These are phyloP conservation scores for Lactarius evosmus DNA, from an alignment of 768 basidiomycete genomes.

Conservation along the genomic window DNA sequence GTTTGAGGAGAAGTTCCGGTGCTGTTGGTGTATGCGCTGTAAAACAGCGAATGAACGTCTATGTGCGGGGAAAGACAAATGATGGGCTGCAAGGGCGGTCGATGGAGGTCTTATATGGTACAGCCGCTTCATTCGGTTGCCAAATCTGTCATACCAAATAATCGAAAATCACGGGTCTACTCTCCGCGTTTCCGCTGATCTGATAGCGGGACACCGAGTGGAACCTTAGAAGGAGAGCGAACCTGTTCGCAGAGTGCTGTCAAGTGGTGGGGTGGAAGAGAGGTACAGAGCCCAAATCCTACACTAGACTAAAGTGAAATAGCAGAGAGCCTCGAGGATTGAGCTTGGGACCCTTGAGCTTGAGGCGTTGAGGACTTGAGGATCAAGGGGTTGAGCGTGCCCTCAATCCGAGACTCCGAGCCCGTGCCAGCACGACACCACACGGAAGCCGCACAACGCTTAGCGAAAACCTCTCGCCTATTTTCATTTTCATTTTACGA, in stretches of 20 bases:
- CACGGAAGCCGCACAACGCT: neutral
- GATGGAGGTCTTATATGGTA: constrained; percentile 18
- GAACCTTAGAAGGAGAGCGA: neutral
- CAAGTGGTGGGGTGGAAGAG: neutral
- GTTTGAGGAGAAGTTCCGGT: neutral
- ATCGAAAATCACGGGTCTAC: neutral
- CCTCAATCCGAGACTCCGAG: neutral
- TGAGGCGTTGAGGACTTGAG: neutral
- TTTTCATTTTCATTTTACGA: neutral
- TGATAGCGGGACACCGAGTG: constrained; percentile 9
- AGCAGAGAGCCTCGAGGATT: neutral
- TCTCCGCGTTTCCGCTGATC: constrained; percentile 7
- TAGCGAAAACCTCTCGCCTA: constrained; percentile 20
- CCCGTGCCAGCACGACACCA: constrained; percentile 15
- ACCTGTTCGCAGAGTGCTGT: neutral
- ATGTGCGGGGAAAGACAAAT: neutral
- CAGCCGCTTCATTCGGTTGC: constrained; percentile 19
- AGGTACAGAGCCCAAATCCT: neutral
- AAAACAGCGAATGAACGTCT: neutral
- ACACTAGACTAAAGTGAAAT: neutral
- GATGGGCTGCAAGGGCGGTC: neutral
- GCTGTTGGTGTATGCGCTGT: neutral
- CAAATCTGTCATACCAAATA: constrained; percentile 22
- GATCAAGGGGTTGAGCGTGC: neutral
- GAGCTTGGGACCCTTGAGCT: neutral